These are phyloP conservation scores for Cercophora samala DNA, from an alignment of 495 filamentous ascomycete genomes.

Conservation along the genomic window DNA sequence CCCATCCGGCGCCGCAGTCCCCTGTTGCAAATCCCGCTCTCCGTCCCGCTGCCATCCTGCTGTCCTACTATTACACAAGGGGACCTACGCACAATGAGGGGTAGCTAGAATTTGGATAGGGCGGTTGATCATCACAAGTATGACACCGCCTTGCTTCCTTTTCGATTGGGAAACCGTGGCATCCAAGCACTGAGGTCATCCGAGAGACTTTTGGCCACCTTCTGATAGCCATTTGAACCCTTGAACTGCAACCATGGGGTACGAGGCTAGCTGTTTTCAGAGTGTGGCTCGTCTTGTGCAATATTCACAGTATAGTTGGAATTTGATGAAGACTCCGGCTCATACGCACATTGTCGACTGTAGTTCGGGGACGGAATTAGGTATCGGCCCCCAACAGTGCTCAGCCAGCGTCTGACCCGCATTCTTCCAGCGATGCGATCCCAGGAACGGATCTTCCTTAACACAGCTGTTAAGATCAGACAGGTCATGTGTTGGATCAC, in stretches of 20 bases:
- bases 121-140: not conserved
- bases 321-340: not conserved
- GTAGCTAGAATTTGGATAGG: not conserved
- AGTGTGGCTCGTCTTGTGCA: not conserved
- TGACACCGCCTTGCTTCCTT: no score
- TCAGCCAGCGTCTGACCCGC: not conserved
- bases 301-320: not conserved
- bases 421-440: not conserved
- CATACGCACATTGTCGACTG: not conserved
- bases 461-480: not conserved
- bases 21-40: not conserved
- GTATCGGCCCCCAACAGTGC: not conserved
- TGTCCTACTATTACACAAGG: not conserved
- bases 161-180: not conserved
- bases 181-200: not conserved
- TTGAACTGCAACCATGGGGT: not conserved
- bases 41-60: not conserved
- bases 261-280: not conserved
- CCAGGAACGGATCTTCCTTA: not conserved
- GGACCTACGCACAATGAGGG: not conserved
- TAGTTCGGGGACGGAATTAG: not conserved
- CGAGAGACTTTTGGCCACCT: not conserved
- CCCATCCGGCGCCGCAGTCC: not conserved
- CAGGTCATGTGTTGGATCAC: not conserved
- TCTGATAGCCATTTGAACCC: not conserved